A percentile compares a stretch with the other conserved stretches of the same genome.
Conservation (phyloP, 768 basidiomycete genomes). For the Phanerodontia chrysosporium region DNA sequence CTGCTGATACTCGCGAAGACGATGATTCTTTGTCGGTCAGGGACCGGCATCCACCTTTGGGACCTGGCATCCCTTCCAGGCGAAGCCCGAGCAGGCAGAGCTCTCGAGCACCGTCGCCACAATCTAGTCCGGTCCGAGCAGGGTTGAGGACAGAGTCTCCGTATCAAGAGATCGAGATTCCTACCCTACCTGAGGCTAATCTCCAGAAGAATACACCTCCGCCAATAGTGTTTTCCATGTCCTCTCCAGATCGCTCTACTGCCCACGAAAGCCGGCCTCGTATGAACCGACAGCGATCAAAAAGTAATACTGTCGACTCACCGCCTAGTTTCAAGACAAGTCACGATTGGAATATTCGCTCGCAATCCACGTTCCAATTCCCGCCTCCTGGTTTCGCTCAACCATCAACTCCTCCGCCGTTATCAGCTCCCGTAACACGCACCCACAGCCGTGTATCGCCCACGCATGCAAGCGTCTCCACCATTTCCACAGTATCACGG, state of each 20-base stretch:
- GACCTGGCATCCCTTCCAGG: slow-evolving; percentile 22
- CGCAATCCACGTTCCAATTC: slow-evolving; percentile 33
- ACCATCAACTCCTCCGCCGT: slow-evolving; percentile 6
- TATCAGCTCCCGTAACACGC: slow-evolving; percentile 13
- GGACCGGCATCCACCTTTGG: slow-evolving; percentile 21
- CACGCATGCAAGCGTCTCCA: slow-evolving; percentile 28
- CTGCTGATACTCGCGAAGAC: slow-evolving; percentile 22
- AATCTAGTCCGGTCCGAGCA: background rate
- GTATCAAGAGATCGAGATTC: slow-evolving; percentile 37
- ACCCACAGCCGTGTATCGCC: slow-evolving; percentile 27
- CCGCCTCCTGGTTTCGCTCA: slow-evolving; percentile 22
- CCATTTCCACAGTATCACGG: slow-evolving; percentile 25
- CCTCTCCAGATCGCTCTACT: slow-evolving; percentile 24
- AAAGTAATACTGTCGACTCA: slow-evolving; percentile 35
- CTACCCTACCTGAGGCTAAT: slow-evolving; percentile 19
- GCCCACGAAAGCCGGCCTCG: slow-evolving; percentile 22
- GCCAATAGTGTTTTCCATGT: slow-evolving; percentile 22
- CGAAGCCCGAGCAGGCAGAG: slow-evolving; percentile 4
- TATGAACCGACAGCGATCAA: slow-evolving; percentile 38
- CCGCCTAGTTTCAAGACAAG: slow-evolving; percentile 22
- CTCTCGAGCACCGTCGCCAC: background rate
- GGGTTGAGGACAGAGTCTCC: background rate
- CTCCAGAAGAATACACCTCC: slow-evolving; percentile 16
- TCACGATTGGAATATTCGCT: slow-evolving; percentile 19
- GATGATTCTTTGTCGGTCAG: slow-evolving; percentile 14